Evolutionary conservation across 371 early-diverging fungal genomes (phyloP).

Genomic region (Circinella minor): DNA sequence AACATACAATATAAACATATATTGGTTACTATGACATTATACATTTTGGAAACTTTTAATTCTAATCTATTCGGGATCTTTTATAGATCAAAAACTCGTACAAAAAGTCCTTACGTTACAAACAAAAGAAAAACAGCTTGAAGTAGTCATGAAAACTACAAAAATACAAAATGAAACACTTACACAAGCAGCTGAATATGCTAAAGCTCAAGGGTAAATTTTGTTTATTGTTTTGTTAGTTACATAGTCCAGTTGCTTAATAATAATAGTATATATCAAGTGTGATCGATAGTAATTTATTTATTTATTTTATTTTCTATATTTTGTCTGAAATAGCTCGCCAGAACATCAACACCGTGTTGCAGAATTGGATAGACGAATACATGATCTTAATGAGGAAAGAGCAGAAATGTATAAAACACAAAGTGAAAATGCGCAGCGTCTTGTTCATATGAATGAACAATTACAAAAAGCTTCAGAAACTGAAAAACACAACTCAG

Average conservation of each 20-base stretch:
- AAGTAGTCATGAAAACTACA: conserved; percentile 7
- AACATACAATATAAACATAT: too few relatives aligned
- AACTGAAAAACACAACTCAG: conserved; percentile 55
- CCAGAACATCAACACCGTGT: conserved; percentile 63
- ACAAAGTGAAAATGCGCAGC: conserved; percentile 90
- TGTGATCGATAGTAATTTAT: too few relatives aligned
- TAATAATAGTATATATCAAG: too few relatives aligned
- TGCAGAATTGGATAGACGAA: conserved; percentile 77
- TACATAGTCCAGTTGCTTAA: too few relatives aligned
- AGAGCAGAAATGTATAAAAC: conserved; percentile 88
- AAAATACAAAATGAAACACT: conserved; percentile 14
- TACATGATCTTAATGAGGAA: conserved; percentile 83
- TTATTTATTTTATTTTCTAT: not conserved
- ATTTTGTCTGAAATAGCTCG: conserved; percentile 18
- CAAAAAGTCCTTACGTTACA: conserved; percentile 32
- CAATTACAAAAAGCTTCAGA: conserved; percentile 69
- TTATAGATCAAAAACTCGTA: conserved; percentile 33
- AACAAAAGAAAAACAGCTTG: conserved; percentile 23
- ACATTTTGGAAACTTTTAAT: not conserved
- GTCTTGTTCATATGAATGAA: conserved; percentile 87
- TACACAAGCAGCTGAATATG: conserved; percentile 7
- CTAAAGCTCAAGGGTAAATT: conserved; percentile 19
- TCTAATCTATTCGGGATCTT: not conserved
- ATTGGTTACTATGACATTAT: too few relatives aligned
- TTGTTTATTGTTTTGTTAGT: not conserved